Percentiles rank a stretch among this genome's conserved stretches.
Conservation (phyloP, 2,329 filamentous ascomycete genomes). For the Tolypocladium ovalisporum region DNA sequence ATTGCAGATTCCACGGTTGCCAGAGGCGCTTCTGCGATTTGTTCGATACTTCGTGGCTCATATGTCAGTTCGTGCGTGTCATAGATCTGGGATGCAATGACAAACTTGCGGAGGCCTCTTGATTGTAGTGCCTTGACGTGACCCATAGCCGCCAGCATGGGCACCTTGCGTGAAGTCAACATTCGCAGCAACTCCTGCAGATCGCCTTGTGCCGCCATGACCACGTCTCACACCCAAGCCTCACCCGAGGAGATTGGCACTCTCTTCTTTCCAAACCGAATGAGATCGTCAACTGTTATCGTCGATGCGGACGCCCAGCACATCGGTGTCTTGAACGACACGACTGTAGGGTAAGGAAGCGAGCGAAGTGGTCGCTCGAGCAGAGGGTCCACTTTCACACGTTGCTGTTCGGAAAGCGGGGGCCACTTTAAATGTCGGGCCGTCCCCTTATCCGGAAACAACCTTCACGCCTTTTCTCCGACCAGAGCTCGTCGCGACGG, state of each 20-base stretch:
- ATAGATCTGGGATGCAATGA: no score
- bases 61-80: not conserved
- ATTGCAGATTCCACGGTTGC: conserved; percentile 33
- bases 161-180: conserved; percentile 45
- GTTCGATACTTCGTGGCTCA: conserved; percentile 31
- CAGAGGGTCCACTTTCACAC: not conserved
- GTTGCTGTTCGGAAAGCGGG: no score
- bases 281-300: not conserved
- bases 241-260: not conserved
- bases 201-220: conserved; percentile 47
- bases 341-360: not conserved
- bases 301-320: not conserved
- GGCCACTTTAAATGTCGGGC: conserved; percentile 6
- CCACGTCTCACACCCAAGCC: not conserved
- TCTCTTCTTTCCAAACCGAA: not conserved
- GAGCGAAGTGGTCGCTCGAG: not conserved
- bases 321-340: not conserved
- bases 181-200: conserved; percentile 51
- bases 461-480: conserved; percentile 1
- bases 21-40: conserved; percentile 40
- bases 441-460: conserved; percentile 5
- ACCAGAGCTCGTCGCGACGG: not conserved
- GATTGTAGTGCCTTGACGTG: conserved; percentile 47
- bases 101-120: conserved; percentile 43
- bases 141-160: conserved; percentile 48